Percentiles rank a stretch among this genome's conserved stretches.
phyloP scores from a whole-genome alignment of 768 basidiomycete genomes.

The Russula ochroleuca region DNA sequence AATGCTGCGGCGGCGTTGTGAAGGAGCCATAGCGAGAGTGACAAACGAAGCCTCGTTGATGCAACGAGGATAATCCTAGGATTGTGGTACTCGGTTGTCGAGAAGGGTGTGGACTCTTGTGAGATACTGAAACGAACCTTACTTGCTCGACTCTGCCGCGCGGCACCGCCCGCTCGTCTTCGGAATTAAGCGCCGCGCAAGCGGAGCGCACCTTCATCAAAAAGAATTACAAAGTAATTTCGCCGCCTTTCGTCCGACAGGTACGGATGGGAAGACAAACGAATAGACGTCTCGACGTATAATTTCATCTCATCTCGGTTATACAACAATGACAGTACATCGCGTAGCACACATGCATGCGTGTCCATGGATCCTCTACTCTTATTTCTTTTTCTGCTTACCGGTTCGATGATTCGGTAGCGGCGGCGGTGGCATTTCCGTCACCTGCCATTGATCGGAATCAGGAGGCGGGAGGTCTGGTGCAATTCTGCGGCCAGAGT shows the following conservation, averaged over 20 bases:
- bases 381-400: constrained; percentile 20
- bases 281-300: background rate
- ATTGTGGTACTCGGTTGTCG: constrained; percentile 15
- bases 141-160: background rate
- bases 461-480: constrained; percentile 38
- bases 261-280: background rate
- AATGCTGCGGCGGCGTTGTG: constrained; percentile 24
- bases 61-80: constrained; percentile 19
- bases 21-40: constrained; percentile 10
- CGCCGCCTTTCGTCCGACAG: background rate
- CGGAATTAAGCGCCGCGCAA: background rate
- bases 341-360: background rate
- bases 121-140: background rate
- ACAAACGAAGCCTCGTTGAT: constrained; percentile 11
- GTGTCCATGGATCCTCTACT: background rate
- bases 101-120: background rate
- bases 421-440: constrained; percentile 31
- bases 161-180: background rate
- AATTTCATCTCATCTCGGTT: too few relatives aligned
- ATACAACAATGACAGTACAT: too few relatives aligned
- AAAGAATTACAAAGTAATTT: background rate
- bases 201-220: constrained; percentile 5
- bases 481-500: constrained; percentile 21
- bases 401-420: background rate
- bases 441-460: constrained; percentile 37